Evolutionary conservation across 306 rosid species (phyloP), one percentile per base, ranked within the genome.

Genomic region (Vicia sativa): DNA sequence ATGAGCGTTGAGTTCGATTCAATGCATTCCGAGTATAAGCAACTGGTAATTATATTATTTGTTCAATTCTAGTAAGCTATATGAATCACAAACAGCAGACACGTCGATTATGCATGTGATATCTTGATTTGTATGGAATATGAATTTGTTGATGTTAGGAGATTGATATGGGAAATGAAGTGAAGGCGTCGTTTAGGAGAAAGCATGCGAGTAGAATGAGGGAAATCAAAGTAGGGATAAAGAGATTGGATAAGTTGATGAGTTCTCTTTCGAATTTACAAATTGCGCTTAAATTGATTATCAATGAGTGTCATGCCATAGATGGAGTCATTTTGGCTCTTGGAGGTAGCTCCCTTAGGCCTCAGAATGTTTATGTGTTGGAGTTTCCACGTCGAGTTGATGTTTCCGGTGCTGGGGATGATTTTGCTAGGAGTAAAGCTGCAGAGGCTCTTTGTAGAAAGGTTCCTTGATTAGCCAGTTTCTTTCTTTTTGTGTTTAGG

Each of bases 361-460:
- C 98, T 48, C 95, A 73, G 48, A 73, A 81, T 49, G 84, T 86
- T 62, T 93, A 86, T 42, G 86, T 71, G 60, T 54, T 93, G 74
- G 71, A 81, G 77, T 90, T 88, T 72, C 74, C 81, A 4, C 58
- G 63, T 45, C 81, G 72, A 60, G 61, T 44, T 29, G 68, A 34
- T 68, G 59, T 41, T 56, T 39, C 78, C 52, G 23, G 52, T 13
- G 82, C 11, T 7, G 70, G 61, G 12, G 76, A 63, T 66, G 85
- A 86, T 74, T 93, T 93, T 60, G 55, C 58, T 25, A 82, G 89
- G 71, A 91, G 76, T 78, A 90, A 81, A 81, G 82, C 78, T 21
- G 95, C 91, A 0, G 90, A 88, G 14, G 81, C 53, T 74, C 89
- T 93, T 83, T 86, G 90, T 15, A 90, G 80, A 82, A 90, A 88